Percentiles rank a stretch among this genome's conserved stretches.
Conservation (phyloP, 2,329 filamentous ascomycete genomes). For the Claviceps sp. region DNA sequence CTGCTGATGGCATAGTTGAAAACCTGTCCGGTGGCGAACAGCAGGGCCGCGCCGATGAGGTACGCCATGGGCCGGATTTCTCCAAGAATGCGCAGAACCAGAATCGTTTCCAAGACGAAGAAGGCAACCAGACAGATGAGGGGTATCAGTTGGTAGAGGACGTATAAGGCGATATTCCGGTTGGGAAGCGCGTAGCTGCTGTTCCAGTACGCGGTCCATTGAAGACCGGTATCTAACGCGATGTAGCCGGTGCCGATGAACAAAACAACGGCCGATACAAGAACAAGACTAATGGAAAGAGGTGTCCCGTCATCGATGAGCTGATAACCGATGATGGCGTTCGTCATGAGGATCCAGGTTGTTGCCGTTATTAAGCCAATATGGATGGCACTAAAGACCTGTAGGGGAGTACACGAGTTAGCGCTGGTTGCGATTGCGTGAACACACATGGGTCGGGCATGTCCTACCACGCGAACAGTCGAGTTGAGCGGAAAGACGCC, state of each 20-base stretch:
- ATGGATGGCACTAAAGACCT: conserved; percentile 84
- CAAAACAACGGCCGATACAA: conserved; percentile 54
- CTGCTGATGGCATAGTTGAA: conserved; percentile 93
- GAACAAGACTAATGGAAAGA: conserved; percentile 63
- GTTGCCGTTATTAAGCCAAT: conserved; percentile 81
- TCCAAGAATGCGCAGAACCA: conserved; percentile 76
- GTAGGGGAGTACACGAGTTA: conserved; percentile 22
- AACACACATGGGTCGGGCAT: not conserved
- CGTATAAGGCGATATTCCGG: conserved; percentile 76
- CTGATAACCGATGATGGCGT: conserved; percentile 86
- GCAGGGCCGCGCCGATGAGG: conserved; percentile 55
- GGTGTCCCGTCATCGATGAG: conserved; percentile 86
- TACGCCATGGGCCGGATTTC: conserved; percentile 91
- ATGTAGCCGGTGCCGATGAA: conserved; percentile 93
- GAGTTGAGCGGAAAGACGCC: conserved; percentile 70
- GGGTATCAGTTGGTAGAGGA: conserved; percentile 82
- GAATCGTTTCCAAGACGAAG: conserved; percentile 68
- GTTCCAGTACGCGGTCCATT: conserved; percentile 70
- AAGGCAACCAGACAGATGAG: conserved; percentile 81
- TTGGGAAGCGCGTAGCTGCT: conserved; percentile 44
- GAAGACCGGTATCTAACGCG: conserved; percentile 80
- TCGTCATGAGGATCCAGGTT: conserved; percentile 81
- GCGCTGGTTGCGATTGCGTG: conserved; percentile 34
- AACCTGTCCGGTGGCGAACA: conserved; percentile 86
- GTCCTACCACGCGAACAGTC: conserved; percentile 56